Evolutionary conservation across 2,329 filamentous ascomycete species (phyloP).

Genomic region (Didymella segeticola): DNA sequence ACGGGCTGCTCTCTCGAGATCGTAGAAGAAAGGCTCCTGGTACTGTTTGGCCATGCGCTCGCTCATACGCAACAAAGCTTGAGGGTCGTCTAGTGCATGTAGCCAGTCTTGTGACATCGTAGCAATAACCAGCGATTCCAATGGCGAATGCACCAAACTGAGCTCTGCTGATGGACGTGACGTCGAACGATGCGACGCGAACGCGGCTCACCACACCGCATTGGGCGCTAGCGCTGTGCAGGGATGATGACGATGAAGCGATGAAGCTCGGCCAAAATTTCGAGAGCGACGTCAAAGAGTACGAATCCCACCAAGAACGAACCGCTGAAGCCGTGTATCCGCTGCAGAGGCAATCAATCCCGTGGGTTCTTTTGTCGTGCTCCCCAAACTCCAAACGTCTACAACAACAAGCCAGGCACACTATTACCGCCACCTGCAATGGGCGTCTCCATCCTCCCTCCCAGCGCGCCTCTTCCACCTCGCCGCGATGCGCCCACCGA

Average conservation of each 20-base stretch:
- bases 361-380: not conserved
- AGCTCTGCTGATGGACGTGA: conserved; percentile 20
- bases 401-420: not conserved
- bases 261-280: conserved; percentile 41
- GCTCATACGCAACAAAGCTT: not conserved
- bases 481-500: conserved; percentile 48
- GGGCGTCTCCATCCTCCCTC: conserved; percentile 66
- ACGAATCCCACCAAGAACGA: conserved; percentile 3
- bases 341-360: not conserved
- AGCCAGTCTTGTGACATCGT: not conserved
- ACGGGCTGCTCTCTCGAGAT: conserved; percentile 31
- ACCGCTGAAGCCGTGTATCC: not conserved
- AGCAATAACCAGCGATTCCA: too few relatives aligned
- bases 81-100: not conserved
- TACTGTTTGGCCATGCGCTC: conserved; percentile 8
- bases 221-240: conserved; percentile 13
- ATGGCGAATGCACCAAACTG: too few relatives aligned
- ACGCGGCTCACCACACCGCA: conserved; percentile 21
- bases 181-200: too few relatives aligned
- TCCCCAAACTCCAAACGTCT: not conserved
- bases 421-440: conserved; percentile 46
- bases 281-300: conserved; percentile 15
- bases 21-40: conserved; percentile 37
- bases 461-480: conserved; percentile 47
- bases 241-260: conserved; percentile 18